Evolutionary conservation across 805 yeast genomes (phyloP), one percentile per base, ranked within the genome.

Genomic region (Cyberlindnera subsufficiens): DNA sequence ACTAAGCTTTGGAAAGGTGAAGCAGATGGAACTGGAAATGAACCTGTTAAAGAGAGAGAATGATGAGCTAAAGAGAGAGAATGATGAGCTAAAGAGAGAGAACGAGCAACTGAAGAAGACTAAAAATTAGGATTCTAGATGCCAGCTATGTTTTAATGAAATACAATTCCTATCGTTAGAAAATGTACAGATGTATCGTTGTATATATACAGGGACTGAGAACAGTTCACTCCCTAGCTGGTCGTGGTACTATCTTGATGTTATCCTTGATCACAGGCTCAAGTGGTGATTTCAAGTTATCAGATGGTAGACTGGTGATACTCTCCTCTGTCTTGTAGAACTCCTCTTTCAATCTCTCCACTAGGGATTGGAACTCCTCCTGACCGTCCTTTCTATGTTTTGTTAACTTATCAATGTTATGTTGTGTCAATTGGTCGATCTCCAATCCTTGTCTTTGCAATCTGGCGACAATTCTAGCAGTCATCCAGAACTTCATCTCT

Each of bases 381-480:
- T 71, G 66, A 8, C 86, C 86, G 45, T 75, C 65, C n/a, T 58
- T 55, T 45, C 81, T 66, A 40, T 60, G 59, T 42, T 63, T 58
- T 7, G 71, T 60, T 42, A 85, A 64, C 52, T 78, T 75, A 3
- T 64, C 60, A 36, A 80, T 77, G 54, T 86, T 84, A 46, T 68
- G 65, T 47, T 67, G 52, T 10, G 95, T 84, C 30, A 79, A 55
- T 7, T 56, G 49, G 52, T 79, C 81, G 16, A 77, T 43, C 18
- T 74, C 75, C 42, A 74, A 63, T 4, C 75, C 78, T 57, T 82
- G 87, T 39, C 72, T 64, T 64, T 85, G 81, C 41, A 83, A 68
- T 52, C 96, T 74, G n/a, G 95, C 96, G 6, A 85, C 91, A 4
- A 78, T 71, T 61, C 86, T 77, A n/a, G 96, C 96, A 8, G 79